phyloP scores from a whole-genome alignment of 176 grass and related monocot genomes.

The Triticum turgidum region DNA sequence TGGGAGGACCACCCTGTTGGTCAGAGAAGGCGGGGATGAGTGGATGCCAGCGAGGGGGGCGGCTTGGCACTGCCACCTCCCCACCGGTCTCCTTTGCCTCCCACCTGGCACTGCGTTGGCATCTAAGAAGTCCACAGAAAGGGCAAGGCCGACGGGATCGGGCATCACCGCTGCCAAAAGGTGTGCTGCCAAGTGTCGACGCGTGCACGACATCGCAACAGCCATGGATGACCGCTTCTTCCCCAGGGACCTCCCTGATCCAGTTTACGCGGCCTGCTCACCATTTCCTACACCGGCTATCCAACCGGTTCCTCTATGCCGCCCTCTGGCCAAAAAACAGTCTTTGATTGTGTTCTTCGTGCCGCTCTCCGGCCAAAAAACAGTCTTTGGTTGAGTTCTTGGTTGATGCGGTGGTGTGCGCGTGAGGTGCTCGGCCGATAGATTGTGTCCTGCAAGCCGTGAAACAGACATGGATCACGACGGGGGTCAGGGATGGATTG shows the following conservation, averaged over 20 bases:
- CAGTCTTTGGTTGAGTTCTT: not conserved
- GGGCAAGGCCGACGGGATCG: too few species aligned
- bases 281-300: conserved; percentile 51
- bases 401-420: not conserved
- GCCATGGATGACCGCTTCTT: conserved; percentile 82
- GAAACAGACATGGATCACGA: conserved; percentile 61
- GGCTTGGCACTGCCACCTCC: too few species aligned
- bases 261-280: conserved; percentile 47
- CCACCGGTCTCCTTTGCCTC: too few species aligned
- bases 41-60: too few species aligned
- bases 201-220: not conserved
- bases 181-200: conserved; percentile 27
- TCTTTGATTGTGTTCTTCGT: too few species aligned
- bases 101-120: too few species aligned
- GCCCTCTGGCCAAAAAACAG: conserved; percentile 66
- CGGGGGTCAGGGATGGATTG: conserved; percentile 48
- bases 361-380: too few species aligned
- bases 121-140: too few species aligned
- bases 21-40: too few species aligned
- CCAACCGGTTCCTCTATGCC: conserved; percentile 40
- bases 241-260: conserved; percentile 70
- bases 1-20: too few species aligned
- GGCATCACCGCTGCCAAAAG: too few species aligned
- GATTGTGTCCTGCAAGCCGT: conserved; percentile 56
- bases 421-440: conserved; percentile 42